A percentile compares a stretch with the other conserved stretches of the same genome.
Conservation (phyloP, 805 yeast genomes). For the Kodamaea kaohsiungensis region DNA sequence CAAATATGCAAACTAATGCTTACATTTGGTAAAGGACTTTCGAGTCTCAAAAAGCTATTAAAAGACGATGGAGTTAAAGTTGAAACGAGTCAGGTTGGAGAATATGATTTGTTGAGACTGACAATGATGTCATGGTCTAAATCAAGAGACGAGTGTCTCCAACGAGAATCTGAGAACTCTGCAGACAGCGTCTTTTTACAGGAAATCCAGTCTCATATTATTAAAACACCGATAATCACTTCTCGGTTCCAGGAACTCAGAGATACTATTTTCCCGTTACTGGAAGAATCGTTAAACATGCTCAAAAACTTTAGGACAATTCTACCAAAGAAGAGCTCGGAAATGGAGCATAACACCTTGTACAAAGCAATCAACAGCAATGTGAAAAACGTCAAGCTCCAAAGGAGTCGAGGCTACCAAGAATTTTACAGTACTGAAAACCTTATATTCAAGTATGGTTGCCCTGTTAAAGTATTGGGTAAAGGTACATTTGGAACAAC, state of each 20-base stretch:
- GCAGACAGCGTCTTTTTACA: neutral
- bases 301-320: neutral
- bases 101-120: neutral
- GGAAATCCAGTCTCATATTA: neutral
- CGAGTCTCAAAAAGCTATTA: neutral
- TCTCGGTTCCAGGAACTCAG: neutral
- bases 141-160: neutral
- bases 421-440: neutral
- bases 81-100: neutral
- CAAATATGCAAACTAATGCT: neutral
- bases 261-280: neutral
- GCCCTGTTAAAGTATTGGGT: conserved; percentile 5
- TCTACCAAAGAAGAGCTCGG: neutral
- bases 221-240: neutral
- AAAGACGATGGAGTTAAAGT: neutral
- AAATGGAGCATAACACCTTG: neutral
- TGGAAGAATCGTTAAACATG: neutral
- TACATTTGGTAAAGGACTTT: neutral
- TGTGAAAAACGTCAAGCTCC: neutral
- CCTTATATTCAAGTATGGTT: conserved; percentile 4
- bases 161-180: neutral
- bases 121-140: neutral
- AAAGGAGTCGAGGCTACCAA: neutral
- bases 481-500: conserved; percentile 8
- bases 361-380: neutral